phyloP scores from a whole-genome alignment of 495 filamentous ascomycete species.

The Penicillium canescens region DNA sequence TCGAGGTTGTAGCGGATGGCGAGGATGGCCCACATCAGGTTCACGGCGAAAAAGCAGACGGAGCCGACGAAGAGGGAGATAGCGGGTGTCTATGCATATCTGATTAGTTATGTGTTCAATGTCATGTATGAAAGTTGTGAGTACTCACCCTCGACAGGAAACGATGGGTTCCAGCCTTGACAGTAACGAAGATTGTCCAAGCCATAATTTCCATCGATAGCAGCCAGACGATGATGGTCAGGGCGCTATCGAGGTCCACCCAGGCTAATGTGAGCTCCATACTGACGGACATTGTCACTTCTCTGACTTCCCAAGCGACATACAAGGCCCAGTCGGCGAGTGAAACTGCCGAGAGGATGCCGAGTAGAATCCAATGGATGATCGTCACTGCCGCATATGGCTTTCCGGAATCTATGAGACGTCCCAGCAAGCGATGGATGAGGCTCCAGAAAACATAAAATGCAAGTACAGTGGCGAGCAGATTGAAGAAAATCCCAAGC shows the following conservation, averaged over 20 bases:
- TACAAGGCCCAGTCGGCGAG: conserved; percentile 17
- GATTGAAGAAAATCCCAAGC: conserved; percentile 21
- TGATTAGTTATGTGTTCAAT: not conserved
- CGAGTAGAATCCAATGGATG: conserved; percentile 22
- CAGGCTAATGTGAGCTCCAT: not conserved
- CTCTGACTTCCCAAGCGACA: conserved; percentile 6
- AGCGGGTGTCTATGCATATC: conserved; percentile 9
- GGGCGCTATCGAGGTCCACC: conserved; percentile 3
- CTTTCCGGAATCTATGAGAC: conserved; percentile 18
- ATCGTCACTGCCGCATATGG: conserved; percentile 12
- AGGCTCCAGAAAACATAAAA: conserved; percentile 25
- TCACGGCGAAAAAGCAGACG: conserved; percentile 23
- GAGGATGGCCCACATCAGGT: conserved; percentile 14
- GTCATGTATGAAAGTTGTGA: too few species aligned
- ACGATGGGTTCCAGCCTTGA: conserved; percentile 21
- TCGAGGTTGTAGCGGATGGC: conserved; percentile 19
- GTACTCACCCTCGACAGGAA: conserved; percentile 23
- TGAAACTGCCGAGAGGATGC: conserved; percentile 11
- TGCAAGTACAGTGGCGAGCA: conserved; percentile 9
- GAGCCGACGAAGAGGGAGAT: conserved; percentile 11
- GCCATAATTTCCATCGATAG: conserved; percentile 23
- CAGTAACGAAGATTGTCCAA: conserved; percentile 17
- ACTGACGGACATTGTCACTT: not conserved
- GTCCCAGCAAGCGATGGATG: conserved; percentile 18
- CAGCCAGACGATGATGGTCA: conserved; percentile 16